These are phyloP conservation scores for Plasmodium knowlesi DNA, from an alignment of 169 alveolate species.

Conservation along the genomic window DNA sequence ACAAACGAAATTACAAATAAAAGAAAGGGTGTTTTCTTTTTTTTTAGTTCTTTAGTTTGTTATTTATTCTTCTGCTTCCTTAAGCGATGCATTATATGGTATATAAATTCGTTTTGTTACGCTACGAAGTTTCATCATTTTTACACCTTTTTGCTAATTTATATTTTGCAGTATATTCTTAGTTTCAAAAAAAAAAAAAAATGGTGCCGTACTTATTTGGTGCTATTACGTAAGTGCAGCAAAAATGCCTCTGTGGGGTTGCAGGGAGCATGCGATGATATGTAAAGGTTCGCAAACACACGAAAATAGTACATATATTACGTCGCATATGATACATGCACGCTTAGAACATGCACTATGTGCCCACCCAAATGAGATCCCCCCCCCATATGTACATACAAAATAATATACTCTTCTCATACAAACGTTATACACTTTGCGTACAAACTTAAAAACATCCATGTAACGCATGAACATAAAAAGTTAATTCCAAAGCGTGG, in stretches of 20 bases:
- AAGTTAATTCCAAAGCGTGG: not conserved
- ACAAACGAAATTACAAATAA: not conserved
- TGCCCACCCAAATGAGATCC: not conserved
- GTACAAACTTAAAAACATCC: not conserved
- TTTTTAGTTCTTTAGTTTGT: not conserved
- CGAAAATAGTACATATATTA: not conserved
- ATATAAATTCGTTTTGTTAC: not conserved
- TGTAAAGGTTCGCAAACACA: not conserved
- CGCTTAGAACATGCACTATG: not conserved
- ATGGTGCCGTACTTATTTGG: not conserved
- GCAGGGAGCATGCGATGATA: not conserved
- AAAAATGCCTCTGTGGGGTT: not conserved
- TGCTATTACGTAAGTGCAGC: not conserved
- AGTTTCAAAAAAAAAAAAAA: not conserved
- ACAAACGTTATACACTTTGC: not conserved
- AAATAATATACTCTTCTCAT: not conserved
- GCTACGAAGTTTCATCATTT: not conserved
- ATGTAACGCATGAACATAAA: not conserved
- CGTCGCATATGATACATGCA: not conserved
- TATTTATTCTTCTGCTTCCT: not conserved
- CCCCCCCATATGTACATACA: not conserved
- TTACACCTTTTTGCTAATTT: not conserved
- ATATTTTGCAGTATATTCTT: not conserved
- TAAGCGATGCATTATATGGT: not conserved
- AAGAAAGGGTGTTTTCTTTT: not conserved